Evolutionary conservation across 148 eudicot genomes (phyloP), one percentile per base, ranked within the genome.

Genomic region (Chenopodium berlandieri): DNA sequence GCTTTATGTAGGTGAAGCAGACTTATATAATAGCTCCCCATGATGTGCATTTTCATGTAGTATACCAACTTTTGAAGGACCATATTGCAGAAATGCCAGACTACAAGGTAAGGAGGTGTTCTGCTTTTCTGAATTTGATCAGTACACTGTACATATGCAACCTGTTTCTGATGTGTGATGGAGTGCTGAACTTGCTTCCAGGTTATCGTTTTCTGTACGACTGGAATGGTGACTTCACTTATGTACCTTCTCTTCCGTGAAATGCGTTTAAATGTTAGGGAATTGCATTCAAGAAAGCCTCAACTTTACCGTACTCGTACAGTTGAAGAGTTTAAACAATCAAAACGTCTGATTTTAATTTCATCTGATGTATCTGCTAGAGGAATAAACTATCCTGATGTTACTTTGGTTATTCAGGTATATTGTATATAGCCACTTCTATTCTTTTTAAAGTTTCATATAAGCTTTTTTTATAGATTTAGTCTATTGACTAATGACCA

Each of bases 311-410:
- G 94, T n/a, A 67, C 93, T 47, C 94, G 94, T 68, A 79, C 94
- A 80, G 81, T 90, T 83, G 90, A 92, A 37, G 97, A 95, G 89
- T 95, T 95, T 82, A 95, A 86, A 89, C 94, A 91, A 79, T 84
- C 94, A 32, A 95, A 92, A 86, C 87, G 85, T 50, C 40, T 91
- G 85, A 89, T 95, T 84, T 88, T 95, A 13, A 79, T 95, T 68
- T 85, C 99, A 46, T 95, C 99, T 81, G 97, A 93, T 83, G 97
- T 95, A 68, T 90, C 97, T 73, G 86, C 97, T 81, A 95, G 94
- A 80, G 99, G 97, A 75, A 85, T 95, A 90, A 90, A 95, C 85
- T 95, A 93, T 81, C 99, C 97, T 69, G 97, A 95, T 88, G 97
- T 95, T 82, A 92, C 97, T 25, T 84, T 91, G 85, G 97, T 95